These are phyloP conservation scores for Trichoderma endophyticum DNA, from an alignment of 2,329 filamentous ascomycete genomes.

Conservation along the genomic window DNA sequence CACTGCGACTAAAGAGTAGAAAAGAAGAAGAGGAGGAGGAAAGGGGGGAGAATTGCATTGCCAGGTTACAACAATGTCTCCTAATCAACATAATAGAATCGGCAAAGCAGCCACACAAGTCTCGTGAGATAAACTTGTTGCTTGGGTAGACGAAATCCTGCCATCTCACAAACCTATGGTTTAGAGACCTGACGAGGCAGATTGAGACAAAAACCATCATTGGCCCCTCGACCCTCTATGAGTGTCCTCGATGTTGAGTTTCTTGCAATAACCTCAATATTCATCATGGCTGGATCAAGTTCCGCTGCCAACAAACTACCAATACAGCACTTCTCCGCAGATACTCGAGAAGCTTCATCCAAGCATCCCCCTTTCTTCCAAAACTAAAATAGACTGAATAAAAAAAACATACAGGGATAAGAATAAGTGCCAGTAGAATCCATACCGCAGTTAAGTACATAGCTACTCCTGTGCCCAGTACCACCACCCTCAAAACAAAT, in stretches of 20 bases:
- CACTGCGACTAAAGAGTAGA: neutral
- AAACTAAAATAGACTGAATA: neutral
- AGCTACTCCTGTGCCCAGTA: neutral
- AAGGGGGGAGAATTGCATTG: neutral
- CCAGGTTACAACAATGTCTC: neutral
- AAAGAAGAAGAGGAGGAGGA: neutral
- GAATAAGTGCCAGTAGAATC: neutral
- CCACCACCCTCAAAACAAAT: neutral
- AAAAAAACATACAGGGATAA: neutral
- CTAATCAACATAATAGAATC: neutral
- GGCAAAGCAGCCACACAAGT: neutral
- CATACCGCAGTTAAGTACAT: neutral
- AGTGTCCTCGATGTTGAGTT: neutral
- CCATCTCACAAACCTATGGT: neutral
- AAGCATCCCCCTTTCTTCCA: neutral
- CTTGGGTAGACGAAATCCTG: neutral
- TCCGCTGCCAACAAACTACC: neutral
- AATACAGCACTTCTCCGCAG: neutral
- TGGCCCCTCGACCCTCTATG: accelerated
- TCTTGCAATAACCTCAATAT: neutral
- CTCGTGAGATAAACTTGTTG: no score
- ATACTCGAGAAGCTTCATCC: neutral
- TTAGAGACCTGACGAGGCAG: neutral
- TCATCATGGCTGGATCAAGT: neutral
- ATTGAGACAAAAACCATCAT: neutral